Percentiles rank a stretch among this genome's conserved stretches.
These are phyloP conservation scores for Kalmanozyma brasiliensis DNA, from an alignment of 1,284 basidiomycete species.

Conservation along the genomic window DNA sequence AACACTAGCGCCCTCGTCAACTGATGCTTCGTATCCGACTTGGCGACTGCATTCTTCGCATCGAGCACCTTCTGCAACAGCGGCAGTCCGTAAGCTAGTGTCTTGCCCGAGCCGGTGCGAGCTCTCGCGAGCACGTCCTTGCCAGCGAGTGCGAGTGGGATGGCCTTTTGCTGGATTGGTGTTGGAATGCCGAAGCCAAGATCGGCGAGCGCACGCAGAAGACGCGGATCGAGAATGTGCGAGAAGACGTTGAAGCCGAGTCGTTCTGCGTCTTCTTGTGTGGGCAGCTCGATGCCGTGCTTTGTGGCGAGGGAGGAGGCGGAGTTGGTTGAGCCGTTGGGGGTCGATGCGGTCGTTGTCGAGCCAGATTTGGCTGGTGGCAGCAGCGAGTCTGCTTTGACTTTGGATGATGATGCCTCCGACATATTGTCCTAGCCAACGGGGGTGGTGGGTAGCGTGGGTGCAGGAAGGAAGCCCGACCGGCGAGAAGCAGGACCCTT, in stretches of 20 bases:
- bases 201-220: slow-evolving; percentile 80
- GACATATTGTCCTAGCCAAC: slow-evolving; percentile 11
- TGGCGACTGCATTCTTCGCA: slow-evolving; percentile 73
- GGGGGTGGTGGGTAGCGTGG: too few species aligned
- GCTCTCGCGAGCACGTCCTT: slow-evolving; percentile 93
- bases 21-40: slow-evolving; percentile 71
- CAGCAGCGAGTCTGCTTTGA: slow-evolving; percentile 42
- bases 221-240: slow-evolving; percentile 78
- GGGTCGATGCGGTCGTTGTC: background rate
- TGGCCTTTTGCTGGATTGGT: slow-evolving; percentile 78
- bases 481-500: slow-evolving; percentile 6
- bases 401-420: slow-evolving; percentile 38
- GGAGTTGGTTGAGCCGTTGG: slow-evolving; percentile 5
- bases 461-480: background rate
- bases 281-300: slow-evolving; percentile 40
- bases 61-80: slow-evolving; percentile 87
- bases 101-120: slow-evolving; percentile 96
- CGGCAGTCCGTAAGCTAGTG: slow-evolving; percentile 92
- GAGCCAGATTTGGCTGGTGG: slow-evolving; percentile 11
- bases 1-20: slow-evolving; percentile 84
- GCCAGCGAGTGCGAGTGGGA: slow-evolving; percentile 87
- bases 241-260: slow-evolving; percentile 70
- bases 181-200: slow-evolving; percentile 84
- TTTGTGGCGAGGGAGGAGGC: slow-evolving; percentile 21
- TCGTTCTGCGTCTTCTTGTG: slow-evolving; percentile 38